phyloP scores from a whole-genome alignment of 1,284 basidiomycete species.

The Irpex sp. region DNA sequence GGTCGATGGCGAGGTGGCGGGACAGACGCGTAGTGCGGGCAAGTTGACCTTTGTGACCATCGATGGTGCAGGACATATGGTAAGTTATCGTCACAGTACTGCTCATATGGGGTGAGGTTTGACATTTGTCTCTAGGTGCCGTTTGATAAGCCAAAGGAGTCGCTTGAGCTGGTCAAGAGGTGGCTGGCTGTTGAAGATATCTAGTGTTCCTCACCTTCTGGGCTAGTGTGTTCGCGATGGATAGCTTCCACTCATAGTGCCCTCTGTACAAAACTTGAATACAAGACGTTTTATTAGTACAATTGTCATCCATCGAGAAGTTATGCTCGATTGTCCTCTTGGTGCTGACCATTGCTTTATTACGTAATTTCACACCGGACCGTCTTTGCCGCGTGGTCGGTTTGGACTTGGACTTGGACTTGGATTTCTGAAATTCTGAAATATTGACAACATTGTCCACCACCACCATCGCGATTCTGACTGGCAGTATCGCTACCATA shows the following conservation, averaged over 20 bases:
- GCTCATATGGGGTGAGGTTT: neutral
- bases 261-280: neutral
- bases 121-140: slow-evolving; percentile 35
- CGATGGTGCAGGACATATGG: slow-evolving; percentile 64
- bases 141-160: slow-evolving; percentile 52
- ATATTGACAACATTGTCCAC: no score
- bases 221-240: neutral
- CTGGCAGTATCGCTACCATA: no score
- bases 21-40: slow-evolving; percentile 49
- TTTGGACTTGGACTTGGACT: no score
- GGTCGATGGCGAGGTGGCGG: slow-evolving; percentile 44
- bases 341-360: no score
- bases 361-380: no score
- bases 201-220: slow-evolving; percentile 10
- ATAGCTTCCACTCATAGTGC: neutral
- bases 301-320: no score
- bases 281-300: neutral
- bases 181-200: slow-evolving; percentile 40
- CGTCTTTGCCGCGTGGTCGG: no score
- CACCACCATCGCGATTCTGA: no score
- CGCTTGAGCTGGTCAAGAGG: slow-evolving; percentile 42
- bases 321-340: no score
- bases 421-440: no score
- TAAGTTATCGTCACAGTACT: slow-evolving; percentile 24
- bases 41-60: slow-evolving; percentile 62